These are phyloP conservation scores for Prunus persica DNA, from an alignment of 306 rosid genomes.

Conservation along the genomic window Prunus_persica_NCBIv2 NC_034009.1:6911501-6912000, in stretches of 20 bases:
- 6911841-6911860: conserved; percentile 71
- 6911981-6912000: neutral
- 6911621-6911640: neutral
- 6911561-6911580: conserved; percentile 48
- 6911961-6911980: conserved; percentile 1
- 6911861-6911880: conserved; percentile 64
- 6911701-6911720: conserved; percentile 75
- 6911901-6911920: conserved; percentile 72
- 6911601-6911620: neutral
- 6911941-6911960: conserved; percentile 47
- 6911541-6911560: conserved; percentile 68
- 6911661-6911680: conserved; percentile 32
- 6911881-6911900: conserved; percentile 80
- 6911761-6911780: conserved; percentile 21
- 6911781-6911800: neutral
- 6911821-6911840: neutral
- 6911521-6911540: conserved; percentile 86
- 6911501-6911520: conserved; percentile 47
- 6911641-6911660: neutral
- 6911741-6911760: conserved; percentile 69
- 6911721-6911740: conserved; percentile 64
- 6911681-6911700: conserved; percentile 69
- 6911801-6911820: neutral
- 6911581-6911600: conserved; percentile 22
- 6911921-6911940: conserved; percentile 65